A percentile compares a stretch with the other conserved stretches of the same genome.
These are phyloP conservation scores for Sordariomycetes sp. DNA, from an alignment of 2,329 filamentous ascomycete genomes.

Conservation along the genomic window DNA sequence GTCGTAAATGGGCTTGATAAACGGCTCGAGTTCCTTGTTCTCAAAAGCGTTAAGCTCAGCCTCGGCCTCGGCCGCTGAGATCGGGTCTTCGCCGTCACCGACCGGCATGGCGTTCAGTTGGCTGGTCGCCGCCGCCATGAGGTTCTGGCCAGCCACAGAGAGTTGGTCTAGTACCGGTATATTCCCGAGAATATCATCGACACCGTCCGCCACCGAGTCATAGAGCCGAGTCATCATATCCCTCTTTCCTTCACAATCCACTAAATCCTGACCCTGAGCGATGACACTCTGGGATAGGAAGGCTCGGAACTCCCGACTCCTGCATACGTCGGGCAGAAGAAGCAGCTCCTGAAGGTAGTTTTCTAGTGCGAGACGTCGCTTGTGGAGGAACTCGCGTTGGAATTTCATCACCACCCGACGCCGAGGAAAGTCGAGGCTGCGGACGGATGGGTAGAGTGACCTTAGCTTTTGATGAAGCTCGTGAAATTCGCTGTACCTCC, in stretches of 20 bases:
- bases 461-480: slow-evolving; percentile 86
- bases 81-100: slow-evolving; percentile 33
- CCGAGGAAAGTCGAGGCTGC: slow-evolving; percentile 81
- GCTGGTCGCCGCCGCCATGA: slow-evolving; percentile 63
- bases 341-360: slow-evolving; percentile 74
- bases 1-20: slow-evolving; percentile 97
- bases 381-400: slow-evolving; percentile 89
- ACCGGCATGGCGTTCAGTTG: slow-evolving; percentile 45
- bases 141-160: slow-evolving; percentile 80
- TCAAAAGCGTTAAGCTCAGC: slow-evolving; percentile 79
- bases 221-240: slow-evolving; percentile 93
- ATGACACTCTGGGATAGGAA: slow-evolving; percentile 86
- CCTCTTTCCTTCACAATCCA: slow-evolving; percentile 47
- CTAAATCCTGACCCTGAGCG: slow-evolving; percentile 37
- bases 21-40: slow-evolving; percentile 76
- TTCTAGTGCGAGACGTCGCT: slow-evolving; percentile 71
- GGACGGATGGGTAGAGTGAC: slow-evolving; percentile 72
- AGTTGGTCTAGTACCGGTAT: slow-evolving; percentile 92
- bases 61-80: slow-evolving; percentile 63
- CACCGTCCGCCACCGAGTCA: slow-evolving; percentile 91
- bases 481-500: slow-evolving; percentile 93
- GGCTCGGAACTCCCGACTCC: slow-evolving; percentile 78
- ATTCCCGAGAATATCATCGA: slow-evolving; percentile 95
- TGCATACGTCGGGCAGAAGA: slow-evolving; percentile 81
- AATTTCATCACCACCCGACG: slow-evolving; percentile 92